phyloP scores from a whole-genome alignment of 768 basidiomycete species.

The Mycena latifolia region DNA sequence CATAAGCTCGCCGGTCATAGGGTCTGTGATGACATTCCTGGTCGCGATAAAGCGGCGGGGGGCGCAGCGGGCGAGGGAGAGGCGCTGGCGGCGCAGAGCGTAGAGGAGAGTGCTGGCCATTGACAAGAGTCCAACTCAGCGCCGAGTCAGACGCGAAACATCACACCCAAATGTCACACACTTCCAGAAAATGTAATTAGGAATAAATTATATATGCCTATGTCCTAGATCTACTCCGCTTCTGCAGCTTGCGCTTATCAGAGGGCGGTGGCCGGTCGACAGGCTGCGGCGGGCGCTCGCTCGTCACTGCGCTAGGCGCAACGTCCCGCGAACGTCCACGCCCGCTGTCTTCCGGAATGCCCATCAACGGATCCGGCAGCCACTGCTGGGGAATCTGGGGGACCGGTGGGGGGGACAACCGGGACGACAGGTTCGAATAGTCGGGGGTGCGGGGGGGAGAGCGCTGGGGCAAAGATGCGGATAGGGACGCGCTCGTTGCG shows the following conservation, averaged over 20 bases:
- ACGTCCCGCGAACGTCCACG: slow-evolving; percentile 29
- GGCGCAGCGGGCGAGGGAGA: slow-evolving; percentile 13
- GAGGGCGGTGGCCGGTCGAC: slow-evolving; percentile 22
- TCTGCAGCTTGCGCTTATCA: slow-evolving; percentile 25
- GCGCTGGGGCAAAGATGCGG: slow-evolving; percentile 5
- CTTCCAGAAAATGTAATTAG: neutral
- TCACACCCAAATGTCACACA: slow-evolving; percentile 1
- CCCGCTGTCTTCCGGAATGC: slow-evolving; percentile 9
- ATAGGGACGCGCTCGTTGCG: slow-evolving; percentile 12
- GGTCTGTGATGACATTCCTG: slow-evolving; percentile 43
- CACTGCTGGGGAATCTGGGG: slow-evolving; percentile 32
- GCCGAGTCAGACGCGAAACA: neutral
- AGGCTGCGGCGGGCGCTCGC: slow-evolving; percentile 10
- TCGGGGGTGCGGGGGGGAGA: slow-evolving; percentile 5
- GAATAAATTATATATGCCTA: slow-evolving; percentile 1
- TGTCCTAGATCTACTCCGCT: slow-evolving; percentile 24
- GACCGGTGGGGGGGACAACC: slow-evolving; percentile 23
- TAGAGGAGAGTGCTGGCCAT: slow-evolving; percentile 25
- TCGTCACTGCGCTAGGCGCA: neutral
- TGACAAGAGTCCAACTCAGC: neutral
- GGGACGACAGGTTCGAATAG: slow-evolving; percentile 4
- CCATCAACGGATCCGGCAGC: slow-evolving; percentile 15
- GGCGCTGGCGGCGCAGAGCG: slow-evolving; percentile 30
- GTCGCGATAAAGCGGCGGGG: slow-evolving; percentile 34
- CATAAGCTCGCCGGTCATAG: slow-evolving; percentile 65